Conservation (phyloP, 257 asterid species). For the Misopates orontium region DNA sequence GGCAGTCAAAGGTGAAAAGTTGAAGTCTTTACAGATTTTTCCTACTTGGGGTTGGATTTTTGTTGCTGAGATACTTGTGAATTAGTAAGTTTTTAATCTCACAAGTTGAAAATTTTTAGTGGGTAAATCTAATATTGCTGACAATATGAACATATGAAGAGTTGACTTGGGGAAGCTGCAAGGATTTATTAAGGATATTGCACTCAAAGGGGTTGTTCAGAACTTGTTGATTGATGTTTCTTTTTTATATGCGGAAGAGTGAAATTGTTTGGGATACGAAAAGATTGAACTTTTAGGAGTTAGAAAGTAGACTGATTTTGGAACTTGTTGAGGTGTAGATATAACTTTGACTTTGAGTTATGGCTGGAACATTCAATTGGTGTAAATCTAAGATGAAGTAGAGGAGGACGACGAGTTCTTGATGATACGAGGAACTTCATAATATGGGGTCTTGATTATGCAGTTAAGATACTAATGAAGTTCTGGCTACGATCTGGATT, state of each 20-base stretch:
- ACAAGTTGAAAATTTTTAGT: not conserved
- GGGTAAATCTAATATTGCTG: conserved; percentile 15
- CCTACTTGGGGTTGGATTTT: conserved; percentile 17
- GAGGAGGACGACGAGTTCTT: not conserved
- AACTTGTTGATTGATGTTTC: not conserved
- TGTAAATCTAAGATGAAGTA: not conserved
- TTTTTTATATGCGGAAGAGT: conserved; percentile 6
- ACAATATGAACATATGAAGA: conserved; percentile 21
- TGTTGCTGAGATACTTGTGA: not conserved
- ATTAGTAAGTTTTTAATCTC: not conserved
- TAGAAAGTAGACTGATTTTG: not conserved
- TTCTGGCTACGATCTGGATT: not conserved
- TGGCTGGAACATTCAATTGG: conserved; percentile 2
- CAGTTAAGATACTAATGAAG: not conserved
- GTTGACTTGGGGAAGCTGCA: conserved; percentile 32
- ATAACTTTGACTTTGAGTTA: conserved; percentile 14
- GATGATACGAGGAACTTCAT: not conserved
- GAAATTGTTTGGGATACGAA: not conserved
- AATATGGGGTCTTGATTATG: not conserved
- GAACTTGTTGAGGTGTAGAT: conserved; percentile 12
- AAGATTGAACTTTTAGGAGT: not conserved
- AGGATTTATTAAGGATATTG: conserved; percentile 6
- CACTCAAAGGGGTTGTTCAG: not conserved
- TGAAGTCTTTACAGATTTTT: conserved; percentile 26
- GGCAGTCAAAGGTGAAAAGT: conserved; percentile 21